Evolutionary conservation across 306 rosid genomes (phyloP), one percentile per base, ranked within the genome.

Genomic region (Gastrolobium bilobum): DNA sequence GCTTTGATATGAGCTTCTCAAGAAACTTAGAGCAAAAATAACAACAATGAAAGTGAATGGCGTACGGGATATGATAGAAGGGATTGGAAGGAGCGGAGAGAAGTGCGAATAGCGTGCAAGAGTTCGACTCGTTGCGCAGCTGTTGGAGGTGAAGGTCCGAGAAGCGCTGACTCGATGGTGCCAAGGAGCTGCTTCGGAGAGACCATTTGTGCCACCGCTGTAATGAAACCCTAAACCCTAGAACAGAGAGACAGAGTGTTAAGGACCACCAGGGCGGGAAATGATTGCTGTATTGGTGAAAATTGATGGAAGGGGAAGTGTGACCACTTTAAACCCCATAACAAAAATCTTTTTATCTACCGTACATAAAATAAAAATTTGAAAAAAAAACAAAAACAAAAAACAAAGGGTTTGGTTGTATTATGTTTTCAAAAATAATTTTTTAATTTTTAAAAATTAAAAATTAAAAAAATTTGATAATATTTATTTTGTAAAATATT

Each of bases 111-210:
- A 20, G 99, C 94, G 87, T 91, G 99, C 70, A 88, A 58, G 60
- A 94, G 94, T 83, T 92, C 92, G 70, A 94, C 85, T 29, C 97
- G 76, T 77, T 88, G 97, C 0, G 90, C 82, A 5, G 97, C 86
- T 2, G 90, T 68, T 4, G 97, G 97, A 31, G 93, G 92, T 51
- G 97, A 84, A 33, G 95, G 86, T 53, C 92, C 83, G 31, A 94
- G 88, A 33, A 94, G 95, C 30, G 88, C 89, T 58, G 97, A 87
- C 62, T 94, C 99, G 38, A 94, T 63, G 0, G 84, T 82, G 59
- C 86, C 50, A 54, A 94, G 90, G 13, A 87, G 94, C 70, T 92
- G 92, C 94, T 92, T 94, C 56, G 98, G 87, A 61, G 92, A 80
- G 35, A 85, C 83, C 98, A 90, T 70, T 89, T 65, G 86, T 7